Evolutionary conservation across 345 rosid species (phyloP), one percentile per base, ranked within the genome.

Genomic region (Eucalyptus cloeziana): DNA sequence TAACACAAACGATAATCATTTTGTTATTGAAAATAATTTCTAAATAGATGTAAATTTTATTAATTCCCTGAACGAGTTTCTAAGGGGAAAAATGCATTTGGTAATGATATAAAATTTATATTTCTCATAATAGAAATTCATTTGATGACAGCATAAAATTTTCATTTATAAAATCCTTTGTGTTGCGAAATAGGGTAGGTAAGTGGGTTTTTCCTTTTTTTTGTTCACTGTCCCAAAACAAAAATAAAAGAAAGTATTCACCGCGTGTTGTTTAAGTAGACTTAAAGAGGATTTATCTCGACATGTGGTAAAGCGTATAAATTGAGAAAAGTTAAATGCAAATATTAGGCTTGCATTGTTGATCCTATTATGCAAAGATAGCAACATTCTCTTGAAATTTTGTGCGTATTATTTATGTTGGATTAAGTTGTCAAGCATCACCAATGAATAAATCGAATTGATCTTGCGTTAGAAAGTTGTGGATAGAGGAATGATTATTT

Each of bases 21-120:
- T 52, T 52, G 1, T 52, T 52, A 0, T 0, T 52, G 1, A 52
- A 17, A 52, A 52, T 52, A 19, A 52, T 52, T 17, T 52, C 0
- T 52, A 19, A 3, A 52, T 52, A 52, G 0, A 52, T 52, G 24
- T 52, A 52, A 52, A 51, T 51, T 17, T 51, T 51, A 51, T 51
- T 51, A 51, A 51, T 51, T 51, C 0, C 0, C 4, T 0, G 2
- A 51, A 51, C 0, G 2, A 51, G 8, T 17, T 51, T 50, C 0
- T 15, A 3, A 50, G 19, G 0, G 1, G 16, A 22, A 7, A 60
- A 27, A 60, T 0, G 30, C 2, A 1, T 11, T 60, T 12, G 31
- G 14, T 60, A 60, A 27, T 3, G 5, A 27, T 9, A 27, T 60
- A 27, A 6, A 60, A 60, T 27, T 60, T 60, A 0, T 27, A 27